phyloP scores from a whole-genome alignment of 2,329 filamentous ascomycete genomes.

The Colletotrichum sp. region DNA sequence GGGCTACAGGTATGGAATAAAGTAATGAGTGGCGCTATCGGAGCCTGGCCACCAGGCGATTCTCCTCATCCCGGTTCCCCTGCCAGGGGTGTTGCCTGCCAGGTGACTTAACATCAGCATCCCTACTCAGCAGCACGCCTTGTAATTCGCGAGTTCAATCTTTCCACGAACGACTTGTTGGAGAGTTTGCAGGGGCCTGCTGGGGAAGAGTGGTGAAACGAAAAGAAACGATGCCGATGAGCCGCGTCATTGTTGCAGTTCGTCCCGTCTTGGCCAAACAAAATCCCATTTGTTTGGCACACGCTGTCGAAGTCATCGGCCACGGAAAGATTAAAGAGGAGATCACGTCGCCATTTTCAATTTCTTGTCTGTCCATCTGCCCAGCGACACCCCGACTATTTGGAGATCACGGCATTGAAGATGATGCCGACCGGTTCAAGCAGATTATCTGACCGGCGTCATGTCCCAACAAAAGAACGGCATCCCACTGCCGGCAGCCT shows the following conservation, averaged over 20 bases:
- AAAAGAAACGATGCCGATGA: not conserved
- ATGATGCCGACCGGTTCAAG: not conserved
- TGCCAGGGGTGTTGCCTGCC: not conserved
- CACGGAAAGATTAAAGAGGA: not conserved
- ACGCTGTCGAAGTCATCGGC: not conserved
- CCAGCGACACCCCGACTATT: not conserved
- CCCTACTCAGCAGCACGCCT: not conserved
- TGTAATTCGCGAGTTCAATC: not conserved
- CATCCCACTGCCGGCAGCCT: not conserved
- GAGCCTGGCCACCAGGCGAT: constrained; percentile 4
- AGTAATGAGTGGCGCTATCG: constrained; percentile 1
- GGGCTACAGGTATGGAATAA: not conserved
- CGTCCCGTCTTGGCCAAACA: not conserved
- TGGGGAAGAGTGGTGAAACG: constrained; percentile 1
- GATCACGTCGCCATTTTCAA: not conserved
- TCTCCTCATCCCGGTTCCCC: not conserved
- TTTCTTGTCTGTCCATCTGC: not conserved
- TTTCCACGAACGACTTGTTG: not conserved
- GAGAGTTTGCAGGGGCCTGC: not conserved
- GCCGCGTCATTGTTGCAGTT: constrained; percentile 3
- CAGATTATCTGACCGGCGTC: not conserved
- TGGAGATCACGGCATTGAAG: not conserved
- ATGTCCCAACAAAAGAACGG: not conserved
- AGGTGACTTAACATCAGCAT: not conserved
- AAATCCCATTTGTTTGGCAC: not conserved